Base-by-base conservation (phyloP, 2,329 filamentous ascomycete genomes). In the Aspergillus floridensis region DNA sequence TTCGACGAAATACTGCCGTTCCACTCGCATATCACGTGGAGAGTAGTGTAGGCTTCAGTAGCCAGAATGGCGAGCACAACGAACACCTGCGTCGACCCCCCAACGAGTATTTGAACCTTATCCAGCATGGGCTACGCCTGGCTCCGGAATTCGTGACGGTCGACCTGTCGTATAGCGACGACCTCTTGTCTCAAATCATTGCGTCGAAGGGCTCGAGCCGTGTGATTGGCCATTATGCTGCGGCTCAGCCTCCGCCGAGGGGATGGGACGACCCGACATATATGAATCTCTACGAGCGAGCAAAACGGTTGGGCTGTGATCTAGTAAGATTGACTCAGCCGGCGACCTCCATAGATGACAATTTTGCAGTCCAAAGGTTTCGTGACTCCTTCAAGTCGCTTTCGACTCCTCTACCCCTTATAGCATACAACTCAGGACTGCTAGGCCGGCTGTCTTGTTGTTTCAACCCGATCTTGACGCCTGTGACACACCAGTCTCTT, bases 401-500 rank as follows among this genome's bases (percentile, higher is more conserved):
- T 3, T 72, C 76, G 0, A 76, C 77, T 0, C 74, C 76, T 0
- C 74, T 75, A 5, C 72, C 86, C 14, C 84, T 89, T 1, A 84
- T 88, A 22, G 81, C 84, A 10, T 89, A 87, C 73, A 90, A 89
- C 65, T 86, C 85, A 0, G 88, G 88, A 0, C 72, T 77, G 6
- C 74, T 84, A 4, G 89, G 89, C 0, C 81, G 86, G 47, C 81
- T 83, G 51, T 91, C 89, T 0, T 83, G 84, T 26, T 88, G 83
- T 62, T 86, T 89, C 72, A 91, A 91, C 65, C 81, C 81, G 24
- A 80, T 87, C 1, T 73, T 91, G 11, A 88, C 86, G 0, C 83
- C 84, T 4, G 86, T 90, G 3, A 77, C 82, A 7, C 81, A 85
- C 21, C 76, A 79, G 44, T 73, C 74, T 31, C 76, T 84, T 59